Evolutionary conservation across 306 rosid genomes (phyloP).

Genomic region (Acacia confusa): DNA sequence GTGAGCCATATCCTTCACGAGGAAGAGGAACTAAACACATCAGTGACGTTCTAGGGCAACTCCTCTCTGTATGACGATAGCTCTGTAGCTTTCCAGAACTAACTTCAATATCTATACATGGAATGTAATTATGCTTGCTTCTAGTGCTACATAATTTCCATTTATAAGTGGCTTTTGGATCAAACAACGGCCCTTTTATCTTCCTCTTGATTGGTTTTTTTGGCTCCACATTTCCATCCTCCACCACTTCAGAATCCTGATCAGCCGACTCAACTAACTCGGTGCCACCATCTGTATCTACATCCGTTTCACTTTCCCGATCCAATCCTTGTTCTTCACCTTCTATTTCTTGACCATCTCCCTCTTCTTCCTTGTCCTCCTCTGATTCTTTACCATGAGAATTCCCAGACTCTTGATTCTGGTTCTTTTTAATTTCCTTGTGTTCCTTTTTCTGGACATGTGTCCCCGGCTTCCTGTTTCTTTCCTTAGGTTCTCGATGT

Average conservation of each 20-base stretch:
- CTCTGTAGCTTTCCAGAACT: constrained; percentile 58
- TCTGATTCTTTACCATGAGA: constrained; percentile 41
- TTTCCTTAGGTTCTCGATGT: constrained; percentile 43
- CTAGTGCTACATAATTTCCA: constrained; percentile 79
- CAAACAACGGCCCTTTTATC: constrained; percentile 79
- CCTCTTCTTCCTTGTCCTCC: constrained; percentile 45
- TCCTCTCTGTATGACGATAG: constrained; percentile 90
- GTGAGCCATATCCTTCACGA: constrained; percentile 55
- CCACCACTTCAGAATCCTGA: constrained; percentile 52
- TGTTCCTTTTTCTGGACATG: constrained; percentile 44
- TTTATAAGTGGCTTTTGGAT: constrained; percentile 64
- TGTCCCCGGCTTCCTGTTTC: constrained; percentile 34
- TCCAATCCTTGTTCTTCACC: constrained; percentile 46
- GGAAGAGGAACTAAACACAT: constrained; percentile 95
- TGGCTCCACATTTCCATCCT: constrained; percentile 44
- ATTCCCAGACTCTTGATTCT: constrained; percentile 31
- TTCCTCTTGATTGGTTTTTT: constrained; percentile 40
- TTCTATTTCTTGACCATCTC: constrained; percentile 49
- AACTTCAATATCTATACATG: constrained; percentile 81
- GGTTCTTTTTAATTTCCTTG: constrained; percentile 37
- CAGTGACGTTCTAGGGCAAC: constrained; percentile 66
- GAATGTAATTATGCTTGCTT: constrained; percentile 93
- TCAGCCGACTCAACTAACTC: constrained; percentile 49
- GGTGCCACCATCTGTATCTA: constrained; percentile 40
- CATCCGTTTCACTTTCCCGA: constrained; percentile 41